Base-by-base conservation (phyloP, 1,284 basidiomycete genomes). In the Ceraceosorus guamensis region DNA sequence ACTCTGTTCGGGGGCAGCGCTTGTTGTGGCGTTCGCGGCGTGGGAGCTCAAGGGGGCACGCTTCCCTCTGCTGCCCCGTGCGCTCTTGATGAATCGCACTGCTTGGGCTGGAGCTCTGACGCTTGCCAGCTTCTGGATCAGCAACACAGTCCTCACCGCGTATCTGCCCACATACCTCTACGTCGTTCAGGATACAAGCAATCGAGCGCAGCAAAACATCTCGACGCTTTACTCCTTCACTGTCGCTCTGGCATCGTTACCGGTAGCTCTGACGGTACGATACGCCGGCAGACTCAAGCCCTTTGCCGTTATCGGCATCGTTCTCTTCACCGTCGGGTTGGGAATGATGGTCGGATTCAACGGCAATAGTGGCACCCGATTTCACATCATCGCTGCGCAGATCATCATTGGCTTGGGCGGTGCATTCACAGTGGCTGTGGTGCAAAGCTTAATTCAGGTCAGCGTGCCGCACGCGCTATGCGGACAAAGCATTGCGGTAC, bases 161-260 rank as follows among this genome's bases (percentile, higher is more conserved):
- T 56, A 56, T 39, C 50, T 59, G 18, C 49, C 57, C n/a, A 60
- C 58, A 39, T 60, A 60, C 46, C 49, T 60, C 33, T 60, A 60
- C 47, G 58, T 60, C 6, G 58, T 59, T 31, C 52, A 54, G 24
- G 41, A 24, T 16, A 37, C 43, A 3, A 41, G 56, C 31, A 39
- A 33, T 18, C 24, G 41, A 43, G 47, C 57, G 16, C 58, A 60
- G 45, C 58, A 60, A 37, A 59, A 60, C 56, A 31, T 60, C 11
- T 58, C 56, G 14, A 37, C 50, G 30, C 31, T 60, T 30, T 60
- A 53, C 52, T 43, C 18, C 32, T 59, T 60, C 24, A 39, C 57
- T 6, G 32, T 47, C 33, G 57, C 57, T 13, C 33, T 48, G 11
- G 56, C 44, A 5, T 55, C 41, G 2, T 44, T 60, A 18, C 57